Conservation (phyloP, 2,329 filamentous ascomycete species). For the Fusarium subglutinans region DNA sequence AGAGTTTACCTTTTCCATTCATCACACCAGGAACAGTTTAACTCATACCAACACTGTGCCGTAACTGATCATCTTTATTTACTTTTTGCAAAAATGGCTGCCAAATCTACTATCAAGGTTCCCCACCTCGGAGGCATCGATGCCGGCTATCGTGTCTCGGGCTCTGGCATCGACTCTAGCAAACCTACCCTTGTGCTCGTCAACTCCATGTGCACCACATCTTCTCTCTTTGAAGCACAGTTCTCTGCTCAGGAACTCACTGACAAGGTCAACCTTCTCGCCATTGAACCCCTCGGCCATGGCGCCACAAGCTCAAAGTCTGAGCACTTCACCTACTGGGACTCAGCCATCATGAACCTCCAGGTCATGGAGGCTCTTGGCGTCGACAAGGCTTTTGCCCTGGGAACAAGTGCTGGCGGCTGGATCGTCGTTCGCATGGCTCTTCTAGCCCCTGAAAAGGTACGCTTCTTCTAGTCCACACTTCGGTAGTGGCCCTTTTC, state of each 20-base stretch:
- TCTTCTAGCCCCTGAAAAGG: conserved; percentile 58
- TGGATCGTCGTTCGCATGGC: conserved; percentile 63
- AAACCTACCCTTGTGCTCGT: conserved; percentile 63
- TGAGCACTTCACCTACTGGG: conserved; percentile 66
- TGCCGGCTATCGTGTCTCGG: conserved; percentile 56
- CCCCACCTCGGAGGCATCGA: conserved; percentile 59
- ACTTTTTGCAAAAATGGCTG: conserved; percentile 44
- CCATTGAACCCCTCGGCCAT: conserved; percentile 63
- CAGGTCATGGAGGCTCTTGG: conserved; percentile 64
- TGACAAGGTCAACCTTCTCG: conserved; percentile 57
- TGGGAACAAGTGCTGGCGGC: conserved; percentile 63
- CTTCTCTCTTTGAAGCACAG: conserved; percentile 56
- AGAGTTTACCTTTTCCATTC: not conserved
- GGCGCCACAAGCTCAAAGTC: conserved; percentile 54
- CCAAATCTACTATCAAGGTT: conserved; percentile 54
- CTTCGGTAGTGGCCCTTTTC: not conserved
- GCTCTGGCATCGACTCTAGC: conserved; percentile 55
- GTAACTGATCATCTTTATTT: not conserved
- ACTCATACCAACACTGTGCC: not conserved
- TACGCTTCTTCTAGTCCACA: conserved; percentile 37
- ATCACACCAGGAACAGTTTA: not conserved
- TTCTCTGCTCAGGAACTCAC: conserved; percentile 53
- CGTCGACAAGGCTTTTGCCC: conserved; percentile 57
- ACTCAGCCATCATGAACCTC: conserved; percentile 62
- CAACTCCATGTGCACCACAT: conserved; percentile 62